Percentiles rank a stretch among this genome's conserved stretches.
These are phyloP conservation scores for Coffea eugenioides DNA, from an alignment of 257 asterid species.

Conservation along the genomic window DNA sequence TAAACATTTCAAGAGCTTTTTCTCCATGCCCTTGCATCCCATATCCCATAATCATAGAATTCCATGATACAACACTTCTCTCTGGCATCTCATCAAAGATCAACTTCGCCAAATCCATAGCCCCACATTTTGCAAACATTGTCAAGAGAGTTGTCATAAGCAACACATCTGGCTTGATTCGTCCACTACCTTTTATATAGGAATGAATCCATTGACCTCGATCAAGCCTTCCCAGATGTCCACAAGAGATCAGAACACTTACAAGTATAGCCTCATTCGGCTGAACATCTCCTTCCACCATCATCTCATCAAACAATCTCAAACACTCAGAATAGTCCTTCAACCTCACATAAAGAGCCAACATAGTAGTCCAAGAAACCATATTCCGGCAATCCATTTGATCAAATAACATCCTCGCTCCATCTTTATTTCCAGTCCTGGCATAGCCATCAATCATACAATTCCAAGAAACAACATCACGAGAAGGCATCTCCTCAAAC, in stretches of 20 bases:
- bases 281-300: conserved; percentile 28
- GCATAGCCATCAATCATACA: conserved; percentile 40
- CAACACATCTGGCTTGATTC: conserved; percentile 29
- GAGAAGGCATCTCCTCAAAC: conserved; percentile 23
- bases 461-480: conserved; percentile 41
- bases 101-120: conserved; percentile 32
- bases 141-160: conserved; percentile 36
- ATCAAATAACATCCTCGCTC: conserved; percentile 32
- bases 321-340: conserved; percentile 30
- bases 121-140: conserved; percentile 39
- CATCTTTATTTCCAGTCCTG: conserved; percentile 23
- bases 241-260: conserved; percentile 45
- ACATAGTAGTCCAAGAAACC: conserved; percentile 40
- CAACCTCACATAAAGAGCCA: conserved; percentile 37
- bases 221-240: conserved; percentile 36
- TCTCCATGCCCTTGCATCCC: conserved; percentile 36
- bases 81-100: conserved; percentile 37
- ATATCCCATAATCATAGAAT: conserved; percentile 43
- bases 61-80: conserved; percentile 39
- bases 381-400: conserved; percentile 29
- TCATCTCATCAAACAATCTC: conserved; percentile 36
- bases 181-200: conserved; percentile 21
- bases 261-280: conserved; percentile 39
- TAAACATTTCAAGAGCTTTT: conserved; percentile 37
- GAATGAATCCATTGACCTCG: conserved; percentile 38